These are phyloP conservation scores for Recurvomyces mirabilis DNA, from an alignment of 495 filamentous ascomycete genomes.

Conservation along the genomic window DNA sequence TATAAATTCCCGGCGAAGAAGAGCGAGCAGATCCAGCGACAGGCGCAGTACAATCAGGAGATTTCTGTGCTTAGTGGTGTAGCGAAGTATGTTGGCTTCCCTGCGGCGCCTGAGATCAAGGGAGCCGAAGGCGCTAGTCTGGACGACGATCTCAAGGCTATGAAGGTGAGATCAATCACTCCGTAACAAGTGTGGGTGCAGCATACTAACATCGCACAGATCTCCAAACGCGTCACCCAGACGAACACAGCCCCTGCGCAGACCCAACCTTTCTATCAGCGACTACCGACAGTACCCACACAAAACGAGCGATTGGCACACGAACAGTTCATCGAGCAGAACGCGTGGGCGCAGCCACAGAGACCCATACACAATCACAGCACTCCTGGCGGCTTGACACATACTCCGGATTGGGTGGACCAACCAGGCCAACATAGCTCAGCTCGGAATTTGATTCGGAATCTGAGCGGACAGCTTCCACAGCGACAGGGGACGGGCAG, in stretches of 20 bases:
- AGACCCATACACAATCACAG: conserved; percentile 5
- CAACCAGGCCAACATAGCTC: neutral
- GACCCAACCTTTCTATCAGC: neutral
- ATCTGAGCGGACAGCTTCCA: conserved; percentile 3
- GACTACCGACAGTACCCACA: neutral
- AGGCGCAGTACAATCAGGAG: conserved; percentile 83
- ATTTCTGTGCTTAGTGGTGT: conserved; percentile 83
- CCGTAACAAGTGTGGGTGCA: too few species aligned
- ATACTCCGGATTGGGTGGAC: conserved; percentile 22
- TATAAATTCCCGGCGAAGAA: conserved; percentile 53
- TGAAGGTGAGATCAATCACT: conserved; percentile 55
- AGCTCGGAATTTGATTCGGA: conserved; percentile 11
- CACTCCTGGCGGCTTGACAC: conserved; percentile 13
- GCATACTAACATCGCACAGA: conserved; percentile 5
- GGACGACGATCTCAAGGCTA: conserved; percentile 77
- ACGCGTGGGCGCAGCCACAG: conserved; percentile 20
- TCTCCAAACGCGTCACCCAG: conserved; percentile 4
- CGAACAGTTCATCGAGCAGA: conserved; percentile 21
- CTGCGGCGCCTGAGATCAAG: conserved; percentile 74
- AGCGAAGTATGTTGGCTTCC: conserved; percentile 89
- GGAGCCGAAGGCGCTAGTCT: conserved; percentile 60
- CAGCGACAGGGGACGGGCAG: neutral
- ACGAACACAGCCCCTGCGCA: conserved; percentile 1
- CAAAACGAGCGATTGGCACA: conserved; percentile 17
- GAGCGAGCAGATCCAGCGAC: conserved; percentile 62